phyloP scores from a whole-genome alignment of 176 grass and related monocot genomes.

The Microstegium vimineum region DNA sequence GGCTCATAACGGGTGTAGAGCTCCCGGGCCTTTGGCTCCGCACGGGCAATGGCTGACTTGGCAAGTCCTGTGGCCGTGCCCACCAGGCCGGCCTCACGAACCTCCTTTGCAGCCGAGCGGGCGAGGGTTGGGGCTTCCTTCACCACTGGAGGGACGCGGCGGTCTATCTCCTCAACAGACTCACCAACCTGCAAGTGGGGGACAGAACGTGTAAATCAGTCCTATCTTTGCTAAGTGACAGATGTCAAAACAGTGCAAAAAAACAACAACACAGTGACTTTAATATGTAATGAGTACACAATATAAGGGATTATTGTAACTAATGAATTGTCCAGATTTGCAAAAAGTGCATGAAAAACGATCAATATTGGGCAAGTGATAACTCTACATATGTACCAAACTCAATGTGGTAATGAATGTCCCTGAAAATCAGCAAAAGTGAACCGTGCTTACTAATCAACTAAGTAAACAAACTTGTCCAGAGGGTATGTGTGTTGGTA shows the following conservation, averaged over 20 bases:
- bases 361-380: background rate
- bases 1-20: slow-evolving; percentile 81
- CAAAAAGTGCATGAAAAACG: background rate
- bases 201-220: background rate
- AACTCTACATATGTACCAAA: background rate
- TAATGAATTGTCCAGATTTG: background rate
- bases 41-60: slow-evolving; percentile 43
- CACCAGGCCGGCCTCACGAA: slow-evolving; percentile 58
- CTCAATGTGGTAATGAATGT: background rate
- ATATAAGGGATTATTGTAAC: background rate
- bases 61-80: slow-evolving; percentile 58
- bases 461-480: background rate
- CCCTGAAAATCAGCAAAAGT: background rate
- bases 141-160: slow-evolving; percentile 56
- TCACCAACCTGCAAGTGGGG: slow-evolving; percentile 42
- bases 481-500: background rate
- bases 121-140: slow-evolving; percentile 59
- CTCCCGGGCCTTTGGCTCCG: slow-evolving; percentile 53
- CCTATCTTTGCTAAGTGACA: background rate
- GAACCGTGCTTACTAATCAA: background rate
- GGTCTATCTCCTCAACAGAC: slow-evolving; percentile 64
- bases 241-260: background rate
- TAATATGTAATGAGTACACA: background rate
- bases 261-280: background rate
- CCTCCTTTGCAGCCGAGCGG: slow-evolving; percentile 53